Conservation (phyloP, 495 filamentous ascomycete genomes). For the Penicillium cataractarum region DNA sequence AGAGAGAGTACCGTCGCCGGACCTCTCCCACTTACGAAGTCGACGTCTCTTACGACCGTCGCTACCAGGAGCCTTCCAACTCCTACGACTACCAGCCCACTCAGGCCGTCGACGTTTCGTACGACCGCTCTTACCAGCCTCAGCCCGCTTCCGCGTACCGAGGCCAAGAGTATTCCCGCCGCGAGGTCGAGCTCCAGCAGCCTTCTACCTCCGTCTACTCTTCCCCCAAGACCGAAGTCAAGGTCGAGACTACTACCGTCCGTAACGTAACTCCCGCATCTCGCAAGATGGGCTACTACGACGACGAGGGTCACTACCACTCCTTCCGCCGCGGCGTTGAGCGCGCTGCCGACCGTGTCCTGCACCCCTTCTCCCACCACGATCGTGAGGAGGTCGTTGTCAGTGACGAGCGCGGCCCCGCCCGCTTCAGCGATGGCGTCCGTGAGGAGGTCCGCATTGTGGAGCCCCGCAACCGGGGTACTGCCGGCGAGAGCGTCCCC, state of each 20-base stretch:
- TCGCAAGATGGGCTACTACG: slow-evolving; percentile 97
- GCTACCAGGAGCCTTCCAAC: slow-evolving; percentile 39
- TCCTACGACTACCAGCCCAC: slow-evolving; percentile 36
- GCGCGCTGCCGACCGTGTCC: slow-evolving; percentile 78
- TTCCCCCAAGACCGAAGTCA: slow-evolving; percentile 41
- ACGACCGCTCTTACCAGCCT: slow-evolving; percentile 33
- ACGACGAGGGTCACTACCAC: slow-evolving; percentile 96
- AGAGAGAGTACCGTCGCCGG: slow-evolving; percentile 82
- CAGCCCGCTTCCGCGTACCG: slow-evolving; percentile 35
- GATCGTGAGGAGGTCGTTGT: slow-evolving; percentile 61
- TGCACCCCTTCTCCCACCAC: slow-evolving; percentile 69
- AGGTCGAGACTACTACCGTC: slow-evolving; percentile 46
- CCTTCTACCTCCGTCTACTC: slow-evolving; percentile 46
- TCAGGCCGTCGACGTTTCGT: slow-evolving; percentile 32
- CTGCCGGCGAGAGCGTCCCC: slow-evolving; percentile 82
- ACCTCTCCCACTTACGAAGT: slow-evolving; percentile 70
- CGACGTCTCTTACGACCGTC: slow-evolving; percentile 60
- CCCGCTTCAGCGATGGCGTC: slow-evolving; percentile 44
- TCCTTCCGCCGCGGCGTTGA: slow-evolving; percentile 87
- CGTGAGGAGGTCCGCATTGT: slow-evolving; percentile 56
- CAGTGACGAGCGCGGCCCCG: slow-evolving; percentile 42
- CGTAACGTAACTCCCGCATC: slow-evolving; percentile 40
- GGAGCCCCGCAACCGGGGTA: slow-evolving; percentile 52
- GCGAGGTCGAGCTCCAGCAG: slow-evolving; percentile 54
- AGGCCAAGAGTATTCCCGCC: slow-evolving; percentile 34